Base-by-base conservation (phyloP, 345 rosid genomes). In the Balakata baccata region DNA sequence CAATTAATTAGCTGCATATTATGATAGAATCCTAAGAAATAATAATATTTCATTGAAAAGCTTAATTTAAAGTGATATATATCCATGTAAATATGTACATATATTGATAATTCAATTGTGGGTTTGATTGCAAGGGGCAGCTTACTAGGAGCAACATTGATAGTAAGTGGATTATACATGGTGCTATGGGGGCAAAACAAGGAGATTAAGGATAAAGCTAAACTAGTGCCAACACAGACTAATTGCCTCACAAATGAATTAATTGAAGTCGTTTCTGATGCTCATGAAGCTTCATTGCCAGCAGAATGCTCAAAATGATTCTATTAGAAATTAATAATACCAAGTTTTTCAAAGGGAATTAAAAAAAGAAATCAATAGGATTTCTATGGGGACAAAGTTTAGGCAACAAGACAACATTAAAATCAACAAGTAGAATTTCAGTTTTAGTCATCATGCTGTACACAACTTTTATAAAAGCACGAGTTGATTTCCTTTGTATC, bases 121-220 rank as follows among this genome's bases (percentile, higher is more conserved):
- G 0, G 1, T 62, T 3, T 62, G 2, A 7, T 62, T 62, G 45
- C 66, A 37, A 62, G 10, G 45, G 38, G 20, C 69, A 77, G 80
- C 66, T 45, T 78, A 45, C 0, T 68, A 37, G 81, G 81, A 5
- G 63, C 64, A 60, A 64, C 38, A 2, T 1, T 78, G 59, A 68
- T 73, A 2, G 64, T 78, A 38, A 4, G 67, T 20, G 81, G 81
- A 62, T 11, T 78, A 20, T 78, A 73, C 68, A n/a, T 63, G 56
- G 74, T 73, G 58, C 51, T 78, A 4, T 78, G 81, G 81, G 81
- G 74, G 0, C 68, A 73, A 65, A 65, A 43, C 39, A 64, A 64
- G 29, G 70, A 58, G 29, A 10, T 20, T 17, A 74, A 66, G 20
- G 70, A 56, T 12, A 74, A 66, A 45, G 25, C 41, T 37, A 39